Evolutionary conservation across 768 basidiomycete genomes (phyloP), one percentile per base, ranked within the genome.

Genomic region (Panaeolus papilionaceus): DNA sequence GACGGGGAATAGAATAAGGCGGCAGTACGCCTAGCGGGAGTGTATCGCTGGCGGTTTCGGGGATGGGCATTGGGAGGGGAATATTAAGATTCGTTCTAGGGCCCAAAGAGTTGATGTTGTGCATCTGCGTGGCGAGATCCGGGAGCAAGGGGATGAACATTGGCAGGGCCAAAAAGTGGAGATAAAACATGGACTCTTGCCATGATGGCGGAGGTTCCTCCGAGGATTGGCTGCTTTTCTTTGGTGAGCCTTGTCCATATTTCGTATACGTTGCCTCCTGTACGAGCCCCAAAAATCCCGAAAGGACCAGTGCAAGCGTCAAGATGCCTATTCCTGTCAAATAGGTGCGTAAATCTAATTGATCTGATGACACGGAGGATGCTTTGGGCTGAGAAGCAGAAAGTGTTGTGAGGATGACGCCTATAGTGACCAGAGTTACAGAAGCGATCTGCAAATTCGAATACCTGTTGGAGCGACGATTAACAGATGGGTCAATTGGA

Each of bases 171-270:
- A 95, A 86, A 73, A 90, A 88, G 77, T 95, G 94, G 23, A 93
- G 84, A 80, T 95, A 98, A 80, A 97, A 98, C 87, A 98, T 89
- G 62, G 88, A 90, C 79, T 98, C 96, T 73, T 92, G 88, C 96
- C 96, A 98, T 51, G 86, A 76, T 0, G 78, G 65, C 18, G 74
- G 66, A 1, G 64, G 69, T 5, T 71, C 66, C 14, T 58, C 54
- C 28, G 10, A 7, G 12, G 47, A 51, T 65, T 67, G 4, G 69
- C 64, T 33, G 63, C 37, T 58, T 65, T 66, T 11, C 45, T 70
- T 72, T 1, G 72, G 68, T n/a, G 72, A 38, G 23, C 77, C 74
- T 26, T 75, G 72, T 9, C 79, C 78, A 64, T 83, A 79, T 62
- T 75, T 79, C n/a, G 82, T 68, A 73, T 90, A 93, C 4, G 93